phyloP scores from a whole-genome alignment of 2,329 filamentous ascomycete species.

The Pezicula neosporulosa region DNA sequence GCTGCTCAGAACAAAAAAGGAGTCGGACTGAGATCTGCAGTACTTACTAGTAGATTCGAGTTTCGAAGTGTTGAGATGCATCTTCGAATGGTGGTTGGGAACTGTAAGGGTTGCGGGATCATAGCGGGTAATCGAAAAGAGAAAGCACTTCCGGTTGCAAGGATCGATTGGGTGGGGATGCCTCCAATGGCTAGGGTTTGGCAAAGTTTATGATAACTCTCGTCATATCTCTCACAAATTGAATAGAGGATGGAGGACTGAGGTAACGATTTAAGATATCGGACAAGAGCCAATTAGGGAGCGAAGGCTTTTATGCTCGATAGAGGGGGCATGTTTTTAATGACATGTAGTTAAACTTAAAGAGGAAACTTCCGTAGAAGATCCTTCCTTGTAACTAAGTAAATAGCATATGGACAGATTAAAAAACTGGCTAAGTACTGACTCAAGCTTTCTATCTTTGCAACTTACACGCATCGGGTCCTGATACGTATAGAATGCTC shows the following conservation, averaged over 20 bases:
- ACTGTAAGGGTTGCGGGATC: background rate
- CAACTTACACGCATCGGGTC: too few species aligned
- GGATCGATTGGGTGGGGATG: background rate
- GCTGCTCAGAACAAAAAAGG: background rate
- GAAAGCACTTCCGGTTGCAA: background rate
- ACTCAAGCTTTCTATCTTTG: too few species aligned
- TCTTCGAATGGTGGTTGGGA: background rate
- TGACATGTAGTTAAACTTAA: too few species aligned
- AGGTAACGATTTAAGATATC: background rate
- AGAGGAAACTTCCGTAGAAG: too few species aligned
- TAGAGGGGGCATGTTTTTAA: too few species aligned
- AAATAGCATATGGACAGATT: too few species aligned
- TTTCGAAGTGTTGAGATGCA: conserved; percentile 5
- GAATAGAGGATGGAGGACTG: background rate
- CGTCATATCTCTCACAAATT: background rate
- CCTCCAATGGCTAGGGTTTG: too few species aligned
- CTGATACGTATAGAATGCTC: too few species aligned
- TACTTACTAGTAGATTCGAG: background rate
- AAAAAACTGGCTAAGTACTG: too few species aligned
- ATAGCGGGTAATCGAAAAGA: background rate
- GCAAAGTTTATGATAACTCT: background rate
- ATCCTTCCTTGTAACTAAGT: too few species aligned
- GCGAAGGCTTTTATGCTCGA: background rate
- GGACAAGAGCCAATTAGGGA: background rate
- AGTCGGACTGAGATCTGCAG: background rate